phyloP scores from a whole-genome alignment of 208 protist species.

The Naegleria lovaniensis region DNA sequence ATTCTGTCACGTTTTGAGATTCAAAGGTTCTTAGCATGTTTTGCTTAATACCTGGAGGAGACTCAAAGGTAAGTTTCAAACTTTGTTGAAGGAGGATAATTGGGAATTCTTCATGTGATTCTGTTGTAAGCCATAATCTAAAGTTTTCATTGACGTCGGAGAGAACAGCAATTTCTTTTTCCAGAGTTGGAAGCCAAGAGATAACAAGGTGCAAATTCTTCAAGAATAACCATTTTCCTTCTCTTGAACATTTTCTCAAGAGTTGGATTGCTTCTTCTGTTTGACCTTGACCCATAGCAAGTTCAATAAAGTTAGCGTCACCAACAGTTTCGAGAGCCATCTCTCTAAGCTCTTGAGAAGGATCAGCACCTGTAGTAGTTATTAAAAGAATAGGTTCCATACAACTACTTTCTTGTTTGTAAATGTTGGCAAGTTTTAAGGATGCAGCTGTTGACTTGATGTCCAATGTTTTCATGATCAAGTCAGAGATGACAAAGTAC shows the following conservation, averaged over 20 bases:
- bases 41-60: conserved; percentile 86
- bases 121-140: conserved; percentile 88
- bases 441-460: conserved; percentile 26
- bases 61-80: conserved; percentile 91
- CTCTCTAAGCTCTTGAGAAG: conserved; percentile 81
- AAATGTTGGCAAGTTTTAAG: conserved; percentile 25
- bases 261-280: conserved; percentile 74
- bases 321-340: conserved; percentile 55
- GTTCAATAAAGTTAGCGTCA: conserved; percentile 73
- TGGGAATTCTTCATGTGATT: conserved; percentile 85
- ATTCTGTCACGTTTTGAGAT: conserved; percentile 55
- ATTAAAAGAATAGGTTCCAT: conserved; percentile 80
- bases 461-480: conserved; percentile 35
- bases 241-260: conserved; percentile 59
- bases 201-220: conserved; percentile 95
- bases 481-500: conserved; percentile 33
- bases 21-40: conserved; percentile 88
- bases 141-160: conserved; percentile 71
- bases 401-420: conserved; percentile 45
- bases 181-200: conserved; percentile 77
- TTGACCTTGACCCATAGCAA: conserved; percentile 91
- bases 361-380: conserved; percentile 87
- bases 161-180: conserved; percentile 79
- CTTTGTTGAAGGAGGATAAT: conserved; percentile 81
- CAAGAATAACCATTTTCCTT: conserved; percentile 85